A percentile compares a stretch with the other conserved stretches of the same genome.
Conservation (phyloP, 2,329 filamentous ascomycete genomes). For the Metarhizium robertsii region DNA sequence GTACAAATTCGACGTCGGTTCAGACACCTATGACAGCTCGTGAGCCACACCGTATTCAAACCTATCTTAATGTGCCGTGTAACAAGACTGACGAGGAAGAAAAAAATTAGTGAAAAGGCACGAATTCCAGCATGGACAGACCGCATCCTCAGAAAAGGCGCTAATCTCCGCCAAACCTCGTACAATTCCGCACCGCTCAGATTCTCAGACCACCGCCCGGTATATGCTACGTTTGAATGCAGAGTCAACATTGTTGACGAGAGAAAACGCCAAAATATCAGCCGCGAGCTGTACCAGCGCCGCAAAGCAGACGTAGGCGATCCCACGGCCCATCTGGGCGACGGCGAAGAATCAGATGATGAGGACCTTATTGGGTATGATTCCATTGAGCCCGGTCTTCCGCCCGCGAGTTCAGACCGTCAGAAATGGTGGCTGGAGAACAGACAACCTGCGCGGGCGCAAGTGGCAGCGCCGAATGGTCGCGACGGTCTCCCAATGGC, state of each 20-base stretch:
- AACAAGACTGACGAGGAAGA: too few relatives aligned
- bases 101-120: constrained; percentile 63
- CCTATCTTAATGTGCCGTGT: not conserved
- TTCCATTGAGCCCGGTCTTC: constrained; percentile 68
- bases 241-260: constrained; percentile 75
- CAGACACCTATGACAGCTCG: constrained; percentile 86
- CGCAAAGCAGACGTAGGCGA: constrained; percentile 58
- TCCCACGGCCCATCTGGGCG: constrained; percentile 43
- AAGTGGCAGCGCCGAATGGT: constrained; percentile 52
- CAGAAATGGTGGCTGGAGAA: constrained; percentile 64
- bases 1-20: constrained; percentile 89
- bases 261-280: constrained; percentile 59
- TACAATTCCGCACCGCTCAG: constrained; percentile 76
- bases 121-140: constrained; percentile 97
- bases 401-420: constrained; percentile 57
- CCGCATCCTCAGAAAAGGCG: constrained; percentile 78
- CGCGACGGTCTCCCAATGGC: constrained; percentile 43
- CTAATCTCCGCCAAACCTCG: constrained; percentile 69
- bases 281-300: constrained; percentile 63
- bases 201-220: constrained; percentile 94
- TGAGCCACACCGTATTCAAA: constrained; percentile 33
- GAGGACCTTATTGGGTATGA: constrained; percentile 78
- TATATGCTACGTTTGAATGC: constrained; percentile 84
- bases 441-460: constrained; percentile 65
- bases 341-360: constrained; percentile 54